Evolutionary conservation across 768 basidiomycete genomes (phyloP).

Genomic region (Polyporus arcularius): DNA sequence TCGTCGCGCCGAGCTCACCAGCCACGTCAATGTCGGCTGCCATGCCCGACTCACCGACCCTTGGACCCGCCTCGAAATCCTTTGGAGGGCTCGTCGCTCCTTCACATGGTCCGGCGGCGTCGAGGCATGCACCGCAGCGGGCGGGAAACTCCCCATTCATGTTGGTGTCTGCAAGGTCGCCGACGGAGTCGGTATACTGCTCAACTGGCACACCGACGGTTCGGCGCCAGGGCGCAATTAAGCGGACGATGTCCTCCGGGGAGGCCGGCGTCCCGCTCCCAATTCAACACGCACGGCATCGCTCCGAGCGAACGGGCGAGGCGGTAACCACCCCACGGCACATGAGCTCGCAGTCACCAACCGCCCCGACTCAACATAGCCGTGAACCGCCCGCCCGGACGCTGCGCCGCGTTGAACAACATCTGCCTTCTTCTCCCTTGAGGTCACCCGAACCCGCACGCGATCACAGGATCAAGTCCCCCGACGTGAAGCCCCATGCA

Average conservation of each 20-base stretch:
- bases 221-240: conserved; percentile 10
- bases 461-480: not conserved
- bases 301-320: conserved; percentile 1
- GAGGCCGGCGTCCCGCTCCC: conserved; percentile 1
- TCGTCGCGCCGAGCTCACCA: not conserved
- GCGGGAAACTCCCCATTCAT: not conserved
- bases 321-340: not conserved
- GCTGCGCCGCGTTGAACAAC: not conserved
- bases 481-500: not conserved
- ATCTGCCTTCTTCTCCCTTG: not conserved
- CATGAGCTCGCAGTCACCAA: not conserved
- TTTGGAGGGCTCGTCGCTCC: not conserved
- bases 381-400: not conserved
- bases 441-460: not conserved
- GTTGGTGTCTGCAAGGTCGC: not conserved
- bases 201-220: conserved; percentile 3
- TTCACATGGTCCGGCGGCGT: not conserved
- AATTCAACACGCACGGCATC: not conserved
- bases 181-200: not conserved
- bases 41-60: not conserved
- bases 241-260: conserved; percentile 2
- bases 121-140: not conserved
- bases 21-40: not conserved
- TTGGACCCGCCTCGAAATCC: not conserved
- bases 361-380: not conserved